Conservation (phyloP, 2,329 filamentous ascomycete genomes). For the Ramularia collo-cygni region DNA sequence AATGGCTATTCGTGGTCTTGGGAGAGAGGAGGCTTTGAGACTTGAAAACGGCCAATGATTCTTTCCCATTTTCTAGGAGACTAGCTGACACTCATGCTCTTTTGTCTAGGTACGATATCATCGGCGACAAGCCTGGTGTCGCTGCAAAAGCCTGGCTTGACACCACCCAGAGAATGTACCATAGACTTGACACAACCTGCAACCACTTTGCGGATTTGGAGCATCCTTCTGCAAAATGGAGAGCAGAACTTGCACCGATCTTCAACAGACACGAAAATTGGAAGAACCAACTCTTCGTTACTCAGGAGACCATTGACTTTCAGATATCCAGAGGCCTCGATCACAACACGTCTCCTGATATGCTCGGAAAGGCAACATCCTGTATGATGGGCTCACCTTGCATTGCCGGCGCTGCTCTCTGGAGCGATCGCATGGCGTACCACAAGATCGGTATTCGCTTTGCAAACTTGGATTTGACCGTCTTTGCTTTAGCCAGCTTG, state of each 20-base stretch:
- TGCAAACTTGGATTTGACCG: neutral
- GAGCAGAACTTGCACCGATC: neutral
- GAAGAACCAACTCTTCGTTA: neutral
- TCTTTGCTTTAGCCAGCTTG: slow-evolving; percentile 2
- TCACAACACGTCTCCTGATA: neutral
- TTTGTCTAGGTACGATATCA: neutral
- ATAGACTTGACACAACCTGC: neutral
- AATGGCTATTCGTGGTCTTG: too few relatives aligned
- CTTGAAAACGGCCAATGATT: too few relatives aligned
- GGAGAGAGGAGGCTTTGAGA: too few relatives aligned
- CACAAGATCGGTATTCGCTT: slow-evolving; percentile 2
- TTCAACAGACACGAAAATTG: neutral
- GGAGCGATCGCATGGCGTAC: neutral
- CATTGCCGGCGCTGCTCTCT: neutral
- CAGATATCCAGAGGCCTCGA: neutral
- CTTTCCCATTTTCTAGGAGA: too few relatives aligned
- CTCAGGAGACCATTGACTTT: neutral
- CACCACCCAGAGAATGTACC: neutral
- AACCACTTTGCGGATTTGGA: neutral
- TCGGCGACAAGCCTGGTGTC: slow-evolving; percentile 1
- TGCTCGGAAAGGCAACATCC: slow-evolving; percentile 1
- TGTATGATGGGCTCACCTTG: neutral
- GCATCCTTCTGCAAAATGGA: neutral
- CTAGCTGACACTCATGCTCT: neutral
- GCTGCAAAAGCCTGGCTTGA: neutral